Conservation (phyloP, 257 asterid species). For the Nyctanthes arbortristis region DNA sequence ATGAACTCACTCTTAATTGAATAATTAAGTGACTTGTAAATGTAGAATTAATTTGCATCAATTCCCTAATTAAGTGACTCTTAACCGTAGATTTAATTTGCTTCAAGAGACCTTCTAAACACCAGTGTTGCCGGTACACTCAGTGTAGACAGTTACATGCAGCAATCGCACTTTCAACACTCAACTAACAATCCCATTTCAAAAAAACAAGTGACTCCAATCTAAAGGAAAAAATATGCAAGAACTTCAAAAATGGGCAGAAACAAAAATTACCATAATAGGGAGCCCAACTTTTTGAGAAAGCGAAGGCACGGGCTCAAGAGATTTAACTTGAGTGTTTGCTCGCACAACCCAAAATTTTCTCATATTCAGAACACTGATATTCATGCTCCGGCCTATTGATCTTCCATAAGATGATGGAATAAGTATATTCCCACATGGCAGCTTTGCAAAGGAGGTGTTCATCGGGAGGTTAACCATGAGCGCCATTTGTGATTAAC, state of each 20-base stretch:
- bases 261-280: conserved; percentile 43
- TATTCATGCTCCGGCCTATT: conserved; percentile 3
- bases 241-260: background rate
- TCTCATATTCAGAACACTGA: conserved; percentile 20
- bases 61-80: no score
- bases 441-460: conserved; percentile 18
- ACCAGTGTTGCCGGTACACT: no score
- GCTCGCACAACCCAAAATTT: conserved; percentile 34
- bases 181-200: background rate
- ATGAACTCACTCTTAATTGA: no score
- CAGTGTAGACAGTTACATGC: no score
- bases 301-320: conserved; percentile 18
- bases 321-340: conserved; percentile 25
- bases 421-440: conserved; percentile 21
- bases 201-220: conserved; percentile 6
- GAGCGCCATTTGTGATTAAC: conserved; percentile 36
- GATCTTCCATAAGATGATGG: conserved; percentile 19
- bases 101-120: no score
- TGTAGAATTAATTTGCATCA: no score
- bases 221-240: background rate
- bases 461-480: conserved; percentile 34
- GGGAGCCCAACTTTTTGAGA: conserved; percentile 35
- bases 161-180: no score
- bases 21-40: no score
- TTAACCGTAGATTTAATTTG: no score